Evolutionary conservation across 345 rosid genomes (phyloP), one percentile per base, ranked within the genome.

Genomic region (Kandelia obovata): DNA sequence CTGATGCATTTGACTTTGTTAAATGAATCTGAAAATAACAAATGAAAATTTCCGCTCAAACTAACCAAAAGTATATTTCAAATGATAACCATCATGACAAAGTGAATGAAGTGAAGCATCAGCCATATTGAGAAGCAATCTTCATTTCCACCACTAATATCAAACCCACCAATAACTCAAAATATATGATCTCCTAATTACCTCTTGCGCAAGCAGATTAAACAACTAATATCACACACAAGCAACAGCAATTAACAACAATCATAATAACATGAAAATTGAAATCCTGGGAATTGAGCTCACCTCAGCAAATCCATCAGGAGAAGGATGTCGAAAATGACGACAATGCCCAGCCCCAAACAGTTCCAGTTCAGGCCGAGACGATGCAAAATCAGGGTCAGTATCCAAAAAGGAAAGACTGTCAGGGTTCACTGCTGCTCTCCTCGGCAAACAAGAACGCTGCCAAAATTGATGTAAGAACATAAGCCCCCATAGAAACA

Each of bases 231-330:
- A 13, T 11, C 49, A 43, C 16, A 43, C 16, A 5, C 3, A 15
- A 43, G 17, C 17, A 43, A 43, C 49, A 13, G 20, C 27, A 37
- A 62, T 7, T n/a, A 8, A 49, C 49, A 59, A 16, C 55, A 28
- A 2, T 19, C 8, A 5, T 47, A 35, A 2, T 1, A 28, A 26
- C 19, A 9, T 23, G 17, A 30, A 34, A 58, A 53, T 19, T 51
- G 4, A 64, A 51, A 71, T 64, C 6, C 19, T 21, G n/a, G 53
- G 28, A 28, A 32, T 39, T 17, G 28, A 4, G 65, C 82, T 30
- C 56, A 92, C 99, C 96, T 92, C 96, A 63, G 93, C 87, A 58
- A 90, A 77, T 60, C 88, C 99, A 75, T 92, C 92, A 16, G 90
- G 88, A 25, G 96, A 87, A 73, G 93, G 89, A 72, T 85, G 89